Evolutionary conservation across 2,329 filamentous ascomycete genomes (phyloP), one percentile per base, ranked within the genome.

Genomic region (Fusarium sp.): DNA sequence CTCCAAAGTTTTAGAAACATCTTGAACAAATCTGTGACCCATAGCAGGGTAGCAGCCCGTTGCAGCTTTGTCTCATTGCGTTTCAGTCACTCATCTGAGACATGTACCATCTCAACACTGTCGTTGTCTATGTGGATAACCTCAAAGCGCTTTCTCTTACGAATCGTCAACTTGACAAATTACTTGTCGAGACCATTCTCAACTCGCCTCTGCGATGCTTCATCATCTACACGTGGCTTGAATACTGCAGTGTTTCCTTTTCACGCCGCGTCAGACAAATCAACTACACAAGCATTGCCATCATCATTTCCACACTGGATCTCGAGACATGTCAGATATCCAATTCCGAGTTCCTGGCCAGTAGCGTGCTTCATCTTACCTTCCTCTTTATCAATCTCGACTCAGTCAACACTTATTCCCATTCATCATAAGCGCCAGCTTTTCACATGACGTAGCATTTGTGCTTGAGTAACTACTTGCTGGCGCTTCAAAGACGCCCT

Each of bases 31-130:
- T 13, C n/a, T 51, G 16, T 30, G 23, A 13, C 36, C 18, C 41
- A 57, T 34, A 40, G 26, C 38, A 41, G 23, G 30, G 44, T 47
- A 49, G 28, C 34, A 47, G 31, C 38, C 15, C 20, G 65, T 69
- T 65, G 52, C 66, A 69, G 46, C 38, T 69, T 47, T 62, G 65
- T 62, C 61, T 69, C 59, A 34, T 44, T 46, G 13, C 36, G 65
- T 68, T 68, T 68, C 60, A 69, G 38, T 55, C 33, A 34, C 28
- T 54, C 66, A 69, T 40, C 47, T 47, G 63, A 67, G 42, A 67
- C 61, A 51, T 69, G 38, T 54, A n/a, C 40, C 42, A 69, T 66
- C 33, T 66, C 65, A 38, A 52, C 49, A 50, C 38, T 31, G 46
- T 56, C 34, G 42, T 8, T 20, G 15, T 23, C 47, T 37, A 54